Base-by-base conservation (phyloP, 805 yeast genomes). In the Monosporozyma yasuniensis region DNA sequence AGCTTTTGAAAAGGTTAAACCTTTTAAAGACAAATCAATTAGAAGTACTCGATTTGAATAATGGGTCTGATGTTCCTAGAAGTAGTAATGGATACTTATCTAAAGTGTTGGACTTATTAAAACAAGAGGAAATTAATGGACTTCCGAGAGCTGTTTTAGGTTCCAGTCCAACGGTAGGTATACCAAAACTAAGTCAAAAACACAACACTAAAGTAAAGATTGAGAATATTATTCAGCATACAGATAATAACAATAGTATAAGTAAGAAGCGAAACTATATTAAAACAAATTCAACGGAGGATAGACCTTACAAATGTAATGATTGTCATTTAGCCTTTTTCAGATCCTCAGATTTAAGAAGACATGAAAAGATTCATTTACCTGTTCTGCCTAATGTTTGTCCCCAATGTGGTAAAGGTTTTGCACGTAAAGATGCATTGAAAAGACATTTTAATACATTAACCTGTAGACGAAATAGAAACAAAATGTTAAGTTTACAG, bases 381-480 rank as follows among this genome's bases (percentile, higher is more conserved):
- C 54, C 80, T 27, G 77, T 83, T 3, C 77, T 86, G 5, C 90
- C 91, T 1, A 83, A 85, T 61, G 78, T 84, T 47, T 85, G 93
- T 65, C 77, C 80, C 3, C 66, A 73, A 27, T 85, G 93, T 69
- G 87, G 86, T 30, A 85, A 84, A 61, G 89, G 91, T 0, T 85
- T 85, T 72, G 90, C 91, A 1, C 70, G 93, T 46, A 84, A 83
- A 58, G 93, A 85, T 67, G 91, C 91, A 0, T 69, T 85, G 56
- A 85, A 84, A 61, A 70, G 93, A 56, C 91, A 85, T 64, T 71
- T 72, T 50, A 84, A 83, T 46, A 85, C 93, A 0, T 68, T 82
- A 49, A 84, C 93, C 0, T 85, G 93, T 69, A 79, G 77, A 57
- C 62, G 91, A 50, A 85, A 85, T 61, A 76, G 85, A 42, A 81